Evolutionary conservation across 192 early-diverging fungal species (phyloP).

Genomic region (Coemansia sp.): DNA sequence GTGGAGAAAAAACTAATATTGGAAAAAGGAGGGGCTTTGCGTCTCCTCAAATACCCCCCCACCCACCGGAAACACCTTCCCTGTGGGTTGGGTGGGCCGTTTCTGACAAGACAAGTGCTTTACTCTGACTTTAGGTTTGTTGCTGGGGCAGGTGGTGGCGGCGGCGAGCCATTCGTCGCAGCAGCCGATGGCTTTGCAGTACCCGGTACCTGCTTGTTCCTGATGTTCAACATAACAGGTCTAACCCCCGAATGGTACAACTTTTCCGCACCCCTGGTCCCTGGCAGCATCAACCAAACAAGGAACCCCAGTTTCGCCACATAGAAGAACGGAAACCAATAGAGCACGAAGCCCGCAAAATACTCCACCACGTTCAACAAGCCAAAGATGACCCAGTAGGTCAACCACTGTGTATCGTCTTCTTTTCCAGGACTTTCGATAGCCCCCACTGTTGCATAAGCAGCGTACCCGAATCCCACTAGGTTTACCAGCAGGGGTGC

Average conservation of each 20-base stretch:
- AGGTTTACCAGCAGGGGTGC: conserved; percentile 78
- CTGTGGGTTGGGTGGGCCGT: no score
- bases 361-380: conserved; percentile 86
- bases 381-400: conserved; percentile 91
- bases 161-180: background rate
- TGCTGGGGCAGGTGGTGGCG: background rate
- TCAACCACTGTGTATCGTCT: conserved; percentile 88
- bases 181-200: no score
- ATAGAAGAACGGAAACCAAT: conserved; percentile 97
- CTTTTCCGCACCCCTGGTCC: conserved; percentile 73
- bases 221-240: conserved; percentile 64
- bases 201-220: conserved; percentile 31
- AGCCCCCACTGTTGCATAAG: conserved; percentile 90
- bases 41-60: no score
- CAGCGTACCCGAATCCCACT: conserved; percentile 90
- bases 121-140: conserved; percentile 2
- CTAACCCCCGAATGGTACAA: conserved; percentile 75
- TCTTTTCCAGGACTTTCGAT: conserved; percentile 77
- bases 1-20: no score
- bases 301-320: conserved; percentile 87
- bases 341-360: conserved; percentile 84
- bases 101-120: no score
- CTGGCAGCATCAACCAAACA: conserved; percentile 80
- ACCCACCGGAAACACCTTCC: no score
- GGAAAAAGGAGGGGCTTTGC: conserved; percentile 9